Evolutionary conservation across 768 basidiomycete genomes (phyloP), one percentile per base, ranked within the genome.

Genomic region (Rhodotorula diobovata): DNA sequence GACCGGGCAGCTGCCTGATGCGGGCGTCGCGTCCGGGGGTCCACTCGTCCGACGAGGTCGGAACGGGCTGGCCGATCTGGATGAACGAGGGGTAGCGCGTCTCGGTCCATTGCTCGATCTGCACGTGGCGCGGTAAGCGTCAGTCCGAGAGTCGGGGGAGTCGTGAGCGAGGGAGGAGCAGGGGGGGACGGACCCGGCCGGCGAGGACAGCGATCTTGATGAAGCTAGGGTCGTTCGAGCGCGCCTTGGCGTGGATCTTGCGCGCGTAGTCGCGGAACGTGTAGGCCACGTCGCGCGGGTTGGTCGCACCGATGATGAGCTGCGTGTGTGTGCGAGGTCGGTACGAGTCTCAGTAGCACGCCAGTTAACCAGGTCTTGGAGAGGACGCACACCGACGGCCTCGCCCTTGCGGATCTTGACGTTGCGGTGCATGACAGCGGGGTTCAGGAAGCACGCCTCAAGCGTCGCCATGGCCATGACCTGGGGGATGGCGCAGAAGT

Each of bases 401-500:
- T 88, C 86, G 2, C 92, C 93, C 79, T 93, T 93, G 68, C 94
- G 86, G 72, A 99, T 99, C 82, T 99, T 98, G 79, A 96, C 87
- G 79, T 96, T 94, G 77, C 85, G 81, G 74, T 89, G 85, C 81
- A 97, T 87, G 85, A 97, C 89, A 15, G 82, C 83, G 15, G 86
- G 86, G 81, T 98, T 98, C 90, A 91, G 93, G 82, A 93, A 97
- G 80, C 93, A 95, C 57, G 91, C 81, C 61, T 88, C 86, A 32
- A 99, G 84, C 15, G 95, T 98, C 18, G 95, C 94, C 73, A 99
- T 89, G 0, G 95, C 93, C 94, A 98, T 97, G 21, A 88, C 85
- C 28, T 88, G 90, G 12, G 95, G 95, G 68, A 98, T 90, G 0
- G 95, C 92, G 76, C 91, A 93, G 81, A 98, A 97, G 79, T 90